phyloP scores from a whole-genome alignment of 768 basidiomycete genomes.

The Vararia minispora region DNA sequence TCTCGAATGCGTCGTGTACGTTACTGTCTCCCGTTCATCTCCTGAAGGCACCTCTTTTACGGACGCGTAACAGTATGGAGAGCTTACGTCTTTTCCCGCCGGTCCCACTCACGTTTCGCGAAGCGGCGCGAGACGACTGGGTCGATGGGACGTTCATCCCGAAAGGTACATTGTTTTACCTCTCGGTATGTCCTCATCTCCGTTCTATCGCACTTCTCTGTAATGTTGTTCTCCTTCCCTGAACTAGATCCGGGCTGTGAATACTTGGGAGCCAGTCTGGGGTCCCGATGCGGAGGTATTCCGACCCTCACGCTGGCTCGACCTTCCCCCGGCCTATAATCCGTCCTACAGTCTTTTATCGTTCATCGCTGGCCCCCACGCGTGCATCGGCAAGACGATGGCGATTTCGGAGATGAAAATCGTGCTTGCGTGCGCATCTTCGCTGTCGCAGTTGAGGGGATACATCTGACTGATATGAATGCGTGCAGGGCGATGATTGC shows the following conservation, averaged over 20 bases:
- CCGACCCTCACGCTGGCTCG: constrained; percentile 34
- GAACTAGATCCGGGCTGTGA: constrained; percentile 34
- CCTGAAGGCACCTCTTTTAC: too few relatives aligned
- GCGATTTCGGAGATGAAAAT: constrained; percentile 37
- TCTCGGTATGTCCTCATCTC: constrained; percentile 18
- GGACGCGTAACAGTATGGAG: too few relatives aligned
- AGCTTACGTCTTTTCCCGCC: constrained; percentile 13
- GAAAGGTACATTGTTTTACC: constrained; percentile 30
- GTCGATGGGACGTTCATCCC: constrained; percentile 32
- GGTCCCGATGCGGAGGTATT: constrained; percentile 39
- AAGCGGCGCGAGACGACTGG: constrained; percentile 5
- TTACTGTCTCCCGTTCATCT: too few relatives aligned
- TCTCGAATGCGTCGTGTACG: too few relatives aligned
- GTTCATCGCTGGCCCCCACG: constrained; percentile 34
- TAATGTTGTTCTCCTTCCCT: too few relatives aligned
- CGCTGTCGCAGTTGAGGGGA: neutral
- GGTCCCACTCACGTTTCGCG: constrained; percentile 11
- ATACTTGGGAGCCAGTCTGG: constrained; percentile 39
- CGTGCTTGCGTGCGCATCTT: constrained; percentile 17
- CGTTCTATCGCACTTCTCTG: too few relatives aligned
- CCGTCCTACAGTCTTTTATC: constrained; percentile 27
- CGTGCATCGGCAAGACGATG: constrained; percentile 38
- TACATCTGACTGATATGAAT: too few relatives aligned
- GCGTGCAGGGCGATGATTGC: constrained; percentile 25
- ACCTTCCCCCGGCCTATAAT: constrained; percentile 25